Percentiles rank a stretch among this genome's conserved stretches.
phyloP scores from a whole-genome alignment of 805 yeast species.

The Monosporozyma siamensis region DNA sequence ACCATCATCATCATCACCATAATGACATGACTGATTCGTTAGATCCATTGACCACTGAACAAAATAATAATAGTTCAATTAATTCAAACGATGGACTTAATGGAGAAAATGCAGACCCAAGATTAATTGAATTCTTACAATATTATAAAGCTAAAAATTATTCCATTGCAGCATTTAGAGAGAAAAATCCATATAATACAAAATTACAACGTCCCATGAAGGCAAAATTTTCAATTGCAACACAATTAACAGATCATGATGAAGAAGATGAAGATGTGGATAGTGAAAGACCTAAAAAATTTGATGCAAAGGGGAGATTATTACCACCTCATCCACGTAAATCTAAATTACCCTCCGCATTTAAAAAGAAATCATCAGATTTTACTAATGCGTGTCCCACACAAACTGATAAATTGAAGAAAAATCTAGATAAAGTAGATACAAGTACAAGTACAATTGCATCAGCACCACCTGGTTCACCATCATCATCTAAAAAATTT shows the following conservation, averaged over 20 bases:
- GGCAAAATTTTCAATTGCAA: conserved; percentile 23
- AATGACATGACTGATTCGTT: background rate
- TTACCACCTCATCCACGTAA: conserved; percentile 43
- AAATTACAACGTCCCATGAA: background rate
- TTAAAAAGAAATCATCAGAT: conserved; percentile 13
- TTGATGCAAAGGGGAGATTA: conserved; percentile 36
- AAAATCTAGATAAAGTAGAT: background rate
- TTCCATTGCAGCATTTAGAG: conserved; percentile 18
- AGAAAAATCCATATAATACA: conserved; percentile 2
- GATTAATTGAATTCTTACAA: conserved; percentile 38
- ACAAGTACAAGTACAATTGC: background rate
- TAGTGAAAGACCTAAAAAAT: conserved; percentile 9
- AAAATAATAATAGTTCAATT: conserved; percentile 13
- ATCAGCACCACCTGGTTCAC: conserved; percentile 4
- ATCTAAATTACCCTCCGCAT: conserved; percentile 42
- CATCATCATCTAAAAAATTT: conserved; percentile 19
- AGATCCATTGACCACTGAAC: background rate
- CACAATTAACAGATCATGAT: conserved; percentile 1
- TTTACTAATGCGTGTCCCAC: background rate
- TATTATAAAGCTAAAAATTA: conserved; percentile 28
- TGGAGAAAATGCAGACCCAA: conserved; percentile 26
- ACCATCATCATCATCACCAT: conserved; percentile 7
- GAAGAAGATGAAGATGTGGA: conserved; percentile 1
- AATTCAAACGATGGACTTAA: background rate
- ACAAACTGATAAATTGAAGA: background rate